Evolutionary conservation across 2,329 filamentous ascomycete species (phyloP).

Genomic region (Phialophora tarda): DNA sequence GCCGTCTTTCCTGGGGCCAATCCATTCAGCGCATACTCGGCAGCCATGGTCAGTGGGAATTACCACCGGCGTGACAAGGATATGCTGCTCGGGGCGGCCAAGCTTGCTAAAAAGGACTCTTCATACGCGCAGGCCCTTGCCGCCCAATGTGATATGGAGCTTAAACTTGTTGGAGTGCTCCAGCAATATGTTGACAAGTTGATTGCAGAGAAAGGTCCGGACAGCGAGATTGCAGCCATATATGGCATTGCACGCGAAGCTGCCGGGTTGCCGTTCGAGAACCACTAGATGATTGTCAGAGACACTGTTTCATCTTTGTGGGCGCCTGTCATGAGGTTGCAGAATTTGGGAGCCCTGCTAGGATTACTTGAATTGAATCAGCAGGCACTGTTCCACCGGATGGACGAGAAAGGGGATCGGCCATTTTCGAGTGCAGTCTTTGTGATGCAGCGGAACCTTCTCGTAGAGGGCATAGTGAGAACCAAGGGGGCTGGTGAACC

Average conservation of each 20-base stretch:
- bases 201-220: slow-evolving; percentile 55
- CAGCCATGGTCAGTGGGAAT: slow-evolving; percentile 74
- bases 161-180: slow-evolving; percentile 69
- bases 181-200: slow-evolving; percentile 72
- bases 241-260: slow-evolving; percentile 80
- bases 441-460: no score
- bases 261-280: slow-evolving; percentile 75
- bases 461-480: no score
- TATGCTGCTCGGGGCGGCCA: slow-evolving; percentile 77
- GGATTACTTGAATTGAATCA: no score
- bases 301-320: no score
- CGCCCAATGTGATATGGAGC: slow-evolving; percentile 61
- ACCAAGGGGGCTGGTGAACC: no score
- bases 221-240: slow-evolving; percentile 77
- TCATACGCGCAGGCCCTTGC: slow-evolving; percentile 74
- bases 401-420: no score
- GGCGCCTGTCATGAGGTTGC: no score
- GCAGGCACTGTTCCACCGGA: no score
- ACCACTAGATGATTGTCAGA: slow-evolving; percentile 41
- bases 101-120: slow-evolving; percentile 81
- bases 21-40: slow-evolving; percentile 74
- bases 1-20: slow-evolving; percentile 69
- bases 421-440: no score
- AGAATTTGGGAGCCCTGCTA: no score
- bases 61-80: slow-evolving; percentile 69